Base-by-base conservation (phyloP, 2,329 filamentous ascomycete species). In the Fusarium sp. region DNA sequence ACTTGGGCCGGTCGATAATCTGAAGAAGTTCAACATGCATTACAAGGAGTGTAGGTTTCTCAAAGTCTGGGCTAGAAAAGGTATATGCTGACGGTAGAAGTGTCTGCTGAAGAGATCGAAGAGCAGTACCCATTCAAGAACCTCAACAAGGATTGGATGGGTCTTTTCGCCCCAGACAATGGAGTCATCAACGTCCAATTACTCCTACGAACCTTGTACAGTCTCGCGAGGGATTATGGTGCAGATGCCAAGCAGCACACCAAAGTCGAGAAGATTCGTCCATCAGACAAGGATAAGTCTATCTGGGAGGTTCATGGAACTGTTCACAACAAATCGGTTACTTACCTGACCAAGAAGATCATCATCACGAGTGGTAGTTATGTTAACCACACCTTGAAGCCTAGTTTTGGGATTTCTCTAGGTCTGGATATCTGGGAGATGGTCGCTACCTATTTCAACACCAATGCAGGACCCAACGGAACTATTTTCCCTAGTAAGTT, bases 391-490 rank as follows among this genome's bases (percentile, higher is more conserved):
- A 49, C 64, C 2, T n/a, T 69, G 16, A 68, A 49, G 6, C 65
- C 65, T 1, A 69, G 65, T 5, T 69, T 70, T 5, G 56, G 51
- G 4, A 56, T 70, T n/a, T 62, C 57, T 0, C n/a, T 70, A 5
- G 53, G 65, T 6, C 27, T 70, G 6, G 45, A 70, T 7, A 70
- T 70, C 1, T 70, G 68, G 68, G 68, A 70, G 30, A 70, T 70
- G 68, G 57, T 70, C 15, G 68, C 62, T 8, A 67, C 44, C 3
- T 70, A 70, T 15, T 70, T 70, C 7, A 70, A 67, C 24, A 29
- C 51, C 7, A 70, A 70, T 16, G 67, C 68, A 7, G 68, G 67
- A 10, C 68, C 67, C 0, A 64, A 60, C 10, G 68, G 68, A 4
- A 70, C 68, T 10, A 65, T 70, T 3, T 70, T 70, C 3, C 67